A percentile compares a stretch with the other conserved stretches of the same genome.
Conservation (phyloP, 495 filamentous ascomycete genomes). For the Penicillium flavigenum region DNA sequence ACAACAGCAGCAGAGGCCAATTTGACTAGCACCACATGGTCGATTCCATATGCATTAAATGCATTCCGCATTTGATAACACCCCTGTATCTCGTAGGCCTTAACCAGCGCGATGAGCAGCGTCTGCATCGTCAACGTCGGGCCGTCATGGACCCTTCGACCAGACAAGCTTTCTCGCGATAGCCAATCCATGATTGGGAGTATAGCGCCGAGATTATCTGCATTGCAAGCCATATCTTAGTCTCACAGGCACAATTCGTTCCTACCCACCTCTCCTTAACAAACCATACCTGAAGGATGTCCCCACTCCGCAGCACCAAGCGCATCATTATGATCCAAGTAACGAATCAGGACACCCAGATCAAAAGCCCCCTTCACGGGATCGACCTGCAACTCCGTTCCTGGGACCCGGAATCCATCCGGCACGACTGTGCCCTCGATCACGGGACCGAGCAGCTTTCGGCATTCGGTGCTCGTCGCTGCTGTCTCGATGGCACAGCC, state of each 20-base stretch:
- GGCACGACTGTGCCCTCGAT: constrained; percentile 26
- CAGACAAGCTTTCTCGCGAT: constrained; percentile 21
- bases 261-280: no score
- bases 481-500: constrained; percentile 43
- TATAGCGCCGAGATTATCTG: constrained; percentile 47
- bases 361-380: constrained; percentile 46
- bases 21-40: constrained; percentile 49
- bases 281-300: constrained; percentile 41
- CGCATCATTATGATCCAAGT: constrained; percentile 50
- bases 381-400: constrained; percentile 38
- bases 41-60: constrained; percentile 42
- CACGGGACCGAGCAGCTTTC: constrained; percentile 29
- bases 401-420: constrained; percentile 45
- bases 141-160: constrained; percentile 9
- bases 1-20: constrained; percentile 42
- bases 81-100: constrained; percentile 53
- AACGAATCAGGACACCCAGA: constrained; percentile 44
- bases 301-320: constrained; percentile 45
- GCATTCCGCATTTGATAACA: constrained; percentile 39
- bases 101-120: constrained; percentile 39
- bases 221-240: not conserved
- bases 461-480: constrained; percentile 25
- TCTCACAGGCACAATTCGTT: not conserved
- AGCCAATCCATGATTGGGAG: constrained; percentile 41
- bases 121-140: constrained; percentile 34